Evolutionary conservation across 2,329 filamentous ascomycete species (phyloP), one percentile per base, ranked within the genome.

Genomic region (Torrubiellomyces zombiae): DNA sequence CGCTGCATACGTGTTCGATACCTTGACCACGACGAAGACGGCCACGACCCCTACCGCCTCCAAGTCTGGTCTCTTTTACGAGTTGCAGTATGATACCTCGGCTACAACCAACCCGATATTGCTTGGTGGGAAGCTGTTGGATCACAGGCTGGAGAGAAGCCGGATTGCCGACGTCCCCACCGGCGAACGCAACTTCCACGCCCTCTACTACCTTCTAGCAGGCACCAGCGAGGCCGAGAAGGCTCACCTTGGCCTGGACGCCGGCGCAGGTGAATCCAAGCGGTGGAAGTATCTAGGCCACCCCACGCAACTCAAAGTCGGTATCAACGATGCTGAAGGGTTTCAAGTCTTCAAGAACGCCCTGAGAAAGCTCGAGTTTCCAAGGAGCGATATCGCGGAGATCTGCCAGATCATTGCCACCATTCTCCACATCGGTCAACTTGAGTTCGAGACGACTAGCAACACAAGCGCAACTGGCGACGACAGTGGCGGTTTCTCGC

Each of bases 261-360:
- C 50, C 5, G 48, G 44, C 10, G 42, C 56, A 5, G 69, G 75
- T 38, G 45, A 45, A 9, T 46, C 59, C 41, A 91, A 82, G 55
- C 66, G 89, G 51, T 98, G 89, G 89, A 79, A 83, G 46, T 98
- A 92, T 44, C 67, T 98, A 4, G 89, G 89, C 3, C 89, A 98
- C 40, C 89, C 86, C 1, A 94, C 86, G 0, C 89, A 98, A 52
- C 65, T 98, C 35, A 95, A 93, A 50, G 82, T 95, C 15, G 89
- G 89, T 29, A 85, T 98, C 47, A 94, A 98, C 42, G 89, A 98
- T 44, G 65, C 76, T 2, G 85, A 94, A 43, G 89, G 86, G 4
- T 98, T 98, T 51, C 81, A 92, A 45, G 75, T 95, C 26, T 95
- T 98, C 64, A 95, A 95, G 59, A 93, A 81, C 1, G 89, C 89